Evolutionary conservation across 1,139 yeast species (phyloP).

Genomic region (Suhomyces chickasaworum): DNA sequence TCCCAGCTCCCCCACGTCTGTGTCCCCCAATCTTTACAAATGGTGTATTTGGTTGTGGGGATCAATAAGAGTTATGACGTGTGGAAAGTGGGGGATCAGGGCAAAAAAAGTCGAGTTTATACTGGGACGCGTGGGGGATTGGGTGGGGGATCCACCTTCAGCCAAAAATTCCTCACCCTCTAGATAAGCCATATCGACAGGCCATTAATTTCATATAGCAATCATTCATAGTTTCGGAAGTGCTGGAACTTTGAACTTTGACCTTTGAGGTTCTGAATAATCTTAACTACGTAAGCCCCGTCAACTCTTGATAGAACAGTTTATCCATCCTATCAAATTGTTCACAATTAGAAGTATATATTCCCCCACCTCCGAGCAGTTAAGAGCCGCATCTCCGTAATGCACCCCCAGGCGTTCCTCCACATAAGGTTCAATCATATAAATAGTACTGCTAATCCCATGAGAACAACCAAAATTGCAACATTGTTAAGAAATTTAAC

Average conservation of each 20-base stretch:
- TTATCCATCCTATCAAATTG: background rate
- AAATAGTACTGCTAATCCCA: background rate
- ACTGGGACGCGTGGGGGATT: background rate
- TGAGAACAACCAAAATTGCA: background rate
- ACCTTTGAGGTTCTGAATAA: too few species aligned
- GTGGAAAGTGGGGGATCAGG: background rate
- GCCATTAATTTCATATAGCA: background rate
- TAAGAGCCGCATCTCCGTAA: background rate
- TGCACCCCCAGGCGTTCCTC: background rate
- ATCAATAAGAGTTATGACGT: background rate
- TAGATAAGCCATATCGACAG: background rate
- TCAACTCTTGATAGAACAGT: background rate
- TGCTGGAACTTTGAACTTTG: background rate
- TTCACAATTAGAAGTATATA: background rate
- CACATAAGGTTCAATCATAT: background rate
- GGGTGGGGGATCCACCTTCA: background rate
- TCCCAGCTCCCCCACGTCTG: background rate
- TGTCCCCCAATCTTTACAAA: background rate
- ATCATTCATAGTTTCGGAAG: background rate
- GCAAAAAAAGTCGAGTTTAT: background rate
- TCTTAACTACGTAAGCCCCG: background rate
- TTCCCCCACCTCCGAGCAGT: background rate
- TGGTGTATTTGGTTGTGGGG: background rate
- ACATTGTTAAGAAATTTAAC: background rate
- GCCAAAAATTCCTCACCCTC: background rate